phyloP scores from a whole-genome alignment of 1,139 yeast species.

The Suhomyces panamericanus region DNA sequence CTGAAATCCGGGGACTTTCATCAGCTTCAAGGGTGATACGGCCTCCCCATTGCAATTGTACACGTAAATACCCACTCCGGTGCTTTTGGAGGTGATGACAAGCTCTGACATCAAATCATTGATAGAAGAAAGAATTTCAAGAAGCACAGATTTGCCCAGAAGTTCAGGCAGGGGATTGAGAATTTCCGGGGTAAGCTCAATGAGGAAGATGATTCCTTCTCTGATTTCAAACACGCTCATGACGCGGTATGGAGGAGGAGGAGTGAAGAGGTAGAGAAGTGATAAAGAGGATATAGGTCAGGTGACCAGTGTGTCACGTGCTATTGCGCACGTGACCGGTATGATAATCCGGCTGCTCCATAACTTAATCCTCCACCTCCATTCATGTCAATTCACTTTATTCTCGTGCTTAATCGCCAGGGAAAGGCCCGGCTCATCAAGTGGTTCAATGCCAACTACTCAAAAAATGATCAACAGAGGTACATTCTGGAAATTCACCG shows the following conservation, averaged over 20 bases:
- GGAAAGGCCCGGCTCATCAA: slow-evolving; percentile 88
- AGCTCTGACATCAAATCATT: slow-evolving; percentile 57
- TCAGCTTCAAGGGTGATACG: slow-evolving; percentile 22
- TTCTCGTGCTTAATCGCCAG: slow-evolving; percentile 83
- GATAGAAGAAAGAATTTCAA: slow-evolving; percentile 54
- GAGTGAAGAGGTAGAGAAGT: not conserved
- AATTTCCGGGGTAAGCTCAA: slow-evolving; percentile 58
- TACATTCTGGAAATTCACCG: slow-evolving; percentile 73
- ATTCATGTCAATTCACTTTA: slow-evolving; percentile 73
- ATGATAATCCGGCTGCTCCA: not conserved
- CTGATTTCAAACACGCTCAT: slow-evolving; percentile 44
- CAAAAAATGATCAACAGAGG: slow-evolving; percentile 52
- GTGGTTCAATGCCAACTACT: slow-evolving; percentile 57
- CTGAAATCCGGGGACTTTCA: slow-evolving; percentile 30
- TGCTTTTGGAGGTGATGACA: slow-evolving; percentile 57
- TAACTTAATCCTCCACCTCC: not conserved
- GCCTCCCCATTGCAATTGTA: slow-evolving; percentile 43
- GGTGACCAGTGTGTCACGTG: not conserved
- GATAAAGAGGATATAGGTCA: not conserved
- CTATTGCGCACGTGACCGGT: not conserved
- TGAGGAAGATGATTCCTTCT: slow-evolving; percentile 63
- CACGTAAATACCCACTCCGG: slow-evolving; percentile 68
- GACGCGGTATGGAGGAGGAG: not conserved
- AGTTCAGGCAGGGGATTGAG: slow-evolving; percentile 37
- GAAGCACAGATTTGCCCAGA: slow-evolving; percentile 42